Conservation (phyloP, 139 green algal genomes). For the Chlamydomonas incerta region DNA sequence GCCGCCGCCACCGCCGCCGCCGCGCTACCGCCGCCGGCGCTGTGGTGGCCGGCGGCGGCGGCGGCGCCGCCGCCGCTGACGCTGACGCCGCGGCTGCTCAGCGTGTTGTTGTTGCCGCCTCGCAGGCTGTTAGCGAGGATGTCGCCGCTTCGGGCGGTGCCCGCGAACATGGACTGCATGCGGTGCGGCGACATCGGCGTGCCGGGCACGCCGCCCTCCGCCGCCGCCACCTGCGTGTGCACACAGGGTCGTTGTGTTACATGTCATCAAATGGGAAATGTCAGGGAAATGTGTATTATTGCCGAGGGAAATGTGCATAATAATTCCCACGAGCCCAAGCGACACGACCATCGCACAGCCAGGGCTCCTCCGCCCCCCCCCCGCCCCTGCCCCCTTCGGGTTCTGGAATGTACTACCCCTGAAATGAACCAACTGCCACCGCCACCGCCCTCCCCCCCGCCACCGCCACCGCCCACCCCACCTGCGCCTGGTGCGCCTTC, state of each 20-base stretch:
- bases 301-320: too few relatives aligned
- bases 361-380: too few relatives aligned
- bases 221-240: neutral
- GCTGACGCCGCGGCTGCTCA: neutral
- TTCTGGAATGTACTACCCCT: too few relatives aligned
- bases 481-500: slow-evolving; percentile 22
- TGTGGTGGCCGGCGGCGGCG: neutral
- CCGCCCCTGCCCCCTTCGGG: too few relatives aligned
- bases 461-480: neutral
- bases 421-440: neutral
- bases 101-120: neutral
- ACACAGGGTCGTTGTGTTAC: too few relatives aligned
- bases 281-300: too few relatives aligned
- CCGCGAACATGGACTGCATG: neutral
- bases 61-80: neutral
- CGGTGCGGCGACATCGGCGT: neutral
- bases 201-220: neutral
- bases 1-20: neutral
- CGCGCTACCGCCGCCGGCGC: neutral
- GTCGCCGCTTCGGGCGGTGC: neutral
- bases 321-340: too few relatives aligned
- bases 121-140: neutral
- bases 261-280: too few relatives aligned
- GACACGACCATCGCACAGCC: too few relatives aligned
- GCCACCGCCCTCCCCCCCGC: neutral